Percentiles rank a stretch among this genome's conserved stretches.
phyloP scores from a whole-genome alignment of 495 filamentous ascomycete species.

The Pyrenula massariospora region DNA sequence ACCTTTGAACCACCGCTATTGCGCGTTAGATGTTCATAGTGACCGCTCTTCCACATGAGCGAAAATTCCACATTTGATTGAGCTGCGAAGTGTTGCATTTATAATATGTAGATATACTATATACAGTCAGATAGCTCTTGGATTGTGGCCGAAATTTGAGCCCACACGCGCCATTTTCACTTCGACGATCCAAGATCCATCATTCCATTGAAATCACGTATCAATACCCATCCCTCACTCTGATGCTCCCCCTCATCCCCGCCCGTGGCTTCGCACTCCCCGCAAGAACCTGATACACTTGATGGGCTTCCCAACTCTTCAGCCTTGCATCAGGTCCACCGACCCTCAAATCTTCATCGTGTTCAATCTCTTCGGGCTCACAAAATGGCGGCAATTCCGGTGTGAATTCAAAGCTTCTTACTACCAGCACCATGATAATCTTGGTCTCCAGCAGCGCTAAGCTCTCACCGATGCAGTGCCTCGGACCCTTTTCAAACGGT shows the following conservation, averaged over 20 bases:
- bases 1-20: too few species aligned
- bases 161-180: too few species aligned
- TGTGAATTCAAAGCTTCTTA: constrained; percentile 5
- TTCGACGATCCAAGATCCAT: too few species aligned
- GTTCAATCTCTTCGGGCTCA: not conserved
- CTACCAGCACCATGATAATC: constrained; percentile 16
- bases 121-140: too few species aligned
- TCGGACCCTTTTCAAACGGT: constrained; percentile 12
- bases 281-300: not conserved
- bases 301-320: not conserved
- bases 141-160: too few species aligned
- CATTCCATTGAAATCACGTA: too few species aligned
- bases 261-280: not conserved
- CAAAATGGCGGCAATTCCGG: not conserved
- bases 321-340: not conserved
- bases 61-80: too few species aligned
- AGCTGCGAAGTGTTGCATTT: too few species aligned
- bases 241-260: not conserved
- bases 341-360: not conserved
- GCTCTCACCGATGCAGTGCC: constrained; percentile 11
- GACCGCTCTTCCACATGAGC: too few species aligned
- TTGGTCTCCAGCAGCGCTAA: constrained; percentile 14
- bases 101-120: too few species aligned
- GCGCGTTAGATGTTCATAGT: too few species aligned
- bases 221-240: constrained; percentile 11